phyloP scores from a whole-genome alignment of 768 basidiomycete genomes.

The Favolaschia claudopus region DNA sequence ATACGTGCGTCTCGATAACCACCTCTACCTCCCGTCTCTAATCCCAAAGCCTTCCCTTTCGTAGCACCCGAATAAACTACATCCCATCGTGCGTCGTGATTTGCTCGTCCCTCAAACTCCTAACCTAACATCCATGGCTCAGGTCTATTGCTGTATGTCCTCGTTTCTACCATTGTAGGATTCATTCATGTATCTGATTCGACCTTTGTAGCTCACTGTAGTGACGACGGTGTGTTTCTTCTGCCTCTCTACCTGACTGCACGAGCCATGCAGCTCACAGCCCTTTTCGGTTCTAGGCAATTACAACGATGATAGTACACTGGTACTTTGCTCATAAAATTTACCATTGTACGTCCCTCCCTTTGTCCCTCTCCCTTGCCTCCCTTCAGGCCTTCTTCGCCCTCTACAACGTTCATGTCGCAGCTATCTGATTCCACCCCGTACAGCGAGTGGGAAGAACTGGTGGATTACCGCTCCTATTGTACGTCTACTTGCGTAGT shows the following conservation, averaged over 20 bases:
- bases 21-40: neutral
- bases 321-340: constrained; percentile 31
- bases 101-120: no score
- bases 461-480: constrained; percentile 26
- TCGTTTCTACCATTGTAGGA: neutral
- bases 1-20: constrained; percentile 32
- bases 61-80: neutral
- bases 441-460: constrained; percentile 21
- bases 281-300: constrained; percentile 15
- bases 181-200: no score
- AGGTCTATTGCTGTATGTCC: constrained; percentile 24
- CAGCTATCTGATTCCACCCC: no score
- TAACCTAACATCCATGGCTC: no score
- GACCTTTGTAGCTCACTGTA: constrained; percentile 13
- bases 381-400: no score
- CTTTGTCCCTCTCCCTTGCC: neutral
- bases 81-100: constrained; percentile 19
- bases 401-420: no score
- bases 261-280: no score
- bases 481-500: neutral
- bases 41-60: neutral
- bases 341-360: constrained; percentile 15
- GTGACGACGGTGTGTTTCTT: constrained; percentile 15
- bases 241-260: neutral
- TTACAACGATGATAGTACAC: constrained; percentile 25